Conservation (phyloP, 306 rosid species). For the Arachis stenosperma region DNA sequence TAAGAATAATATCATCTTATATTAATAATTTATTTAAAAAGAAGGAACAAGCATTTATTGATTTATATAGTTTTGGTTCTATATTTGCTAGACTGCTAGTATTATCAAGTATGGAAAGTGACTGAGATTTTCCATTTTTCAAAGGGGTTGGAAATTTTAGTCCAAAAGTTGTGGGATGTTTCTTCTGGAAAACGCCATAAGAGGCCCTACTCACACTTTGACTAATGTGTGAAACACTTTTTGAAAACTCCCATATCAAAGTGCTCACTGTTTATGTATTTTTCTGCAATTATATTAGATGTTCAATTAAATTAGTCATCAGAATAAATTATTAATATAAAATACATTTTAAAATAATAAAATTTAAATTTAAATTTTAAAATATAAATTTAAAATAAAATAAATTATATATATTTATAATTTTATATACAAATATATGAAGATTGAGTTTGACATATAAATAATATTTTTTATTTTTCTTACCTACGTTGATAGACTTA, state of each 20-base stretch:
- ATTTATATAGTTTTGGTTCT: background rate
- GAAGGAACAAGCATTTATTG: too few relatives aligned
- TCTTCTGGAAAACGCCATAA: slow-evolving; percentile 45
- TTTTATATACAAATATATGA: too few relatives aligned
- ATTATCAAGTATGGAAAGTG: slow-evolving; percentile 5
- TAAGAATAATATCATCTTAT: too few relatives aligned
- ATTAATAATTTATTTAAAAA: too few relatives aligned
- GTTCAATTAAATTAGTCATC: too few relatives aligned
- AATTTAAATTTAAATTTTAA: too few relatives aligned
- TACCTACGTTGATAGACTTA: slow-evolving; percentile 26
- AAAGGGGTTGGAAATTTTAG: slow-evolving; percentile 22
- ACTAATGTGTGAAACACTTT: slow-evolving; percentile 50
- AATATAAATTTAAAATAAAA: too few relatives aligned
- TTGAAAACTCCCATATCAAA: slow-evolving; percentile 33
- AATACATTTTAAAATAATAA: too few relatives aligned
- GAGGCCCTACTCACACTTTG: slow-evolving; percentile 47
- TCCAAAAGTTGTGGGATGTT: slow-evolving; percentile 36
- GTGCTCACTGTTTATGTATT: slow-evolving; percentile 5
- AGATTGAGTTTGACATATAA: too few relatives aligned
- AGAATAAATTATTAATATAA: too few relatives aligned
- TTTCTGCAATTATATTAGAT: slow-evolving; percentile 27
- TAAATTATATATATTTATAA: too few relatives aligned
- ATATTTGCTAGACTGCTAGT: background rate
- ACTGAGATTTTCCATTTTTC: slow-evolving; percentile 1
- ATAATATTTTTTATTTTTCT: too few relatives aligned